phyloP scores from a whole-genome alignment of 768 basidiomycete species.

The Phlegmacium glaucopus region DNA sequence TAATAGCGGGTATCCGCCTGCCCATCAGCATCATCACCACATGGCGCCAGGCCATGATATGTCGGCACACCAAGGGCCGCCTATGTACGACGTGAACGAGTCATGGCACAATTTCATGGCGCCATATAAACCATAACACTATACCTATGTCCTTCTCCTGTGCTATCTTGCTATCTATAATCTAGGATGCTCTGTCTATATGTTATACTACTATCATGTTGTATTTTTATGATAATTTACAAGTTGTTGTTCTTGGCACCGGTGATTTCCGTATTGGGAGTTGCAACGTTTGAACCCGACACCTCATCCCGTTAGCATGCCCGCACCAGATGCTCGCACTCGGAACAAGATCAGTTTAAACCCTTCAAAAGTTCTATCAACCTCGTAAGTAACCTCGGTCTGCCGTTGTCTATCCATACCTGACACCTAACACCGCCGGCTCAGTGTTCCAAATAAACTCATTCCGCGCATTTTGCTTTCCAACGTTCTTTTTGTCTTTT shows the following conservation, averaged over 20 bases:
- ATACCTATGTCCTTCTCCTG: background rate
- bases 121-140: slow-evolving; percentile 34
- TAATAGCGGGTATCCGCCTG: background rate
- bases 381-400: slow-evolving; percentile 39
- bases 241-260: too few species aligned
- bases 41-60: slow-evolving; percentile 24
- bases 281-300: background rate
- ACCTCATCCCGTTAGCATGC: slow-evolving; percentile 36
- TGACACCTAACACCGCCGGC: background rate
- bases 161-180: background rate
- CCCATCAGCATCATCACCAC: background rate
- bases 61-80: slow-evolving; percentile 20
- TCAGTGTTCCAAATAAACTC: slow-evolving; percentile 50
- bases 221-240: background rate
- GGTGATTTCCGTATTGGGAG: too few species aligned
- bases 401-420: slow-evolving; percentile 2
- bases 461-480: slow-evolving; percentile 56
- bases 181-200: background rate
- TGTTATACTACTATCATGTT: background rate
- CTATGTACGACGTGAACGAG: slow-evolving; percentile 35
- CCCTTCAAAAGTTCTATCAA: slow-evolving; percentile 50
- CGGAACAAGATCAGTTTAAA: slow-evolving; percentile 62
- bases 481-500: slow-evolving; percentile 60
- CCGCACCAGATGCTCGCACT: slow-evolving; percentile 64
- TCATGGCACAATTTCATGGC: slow-evolving; percentile 49